Conservation (phyloP, 164 flowering plant species). For the Houttuynia cordata region DNA sequence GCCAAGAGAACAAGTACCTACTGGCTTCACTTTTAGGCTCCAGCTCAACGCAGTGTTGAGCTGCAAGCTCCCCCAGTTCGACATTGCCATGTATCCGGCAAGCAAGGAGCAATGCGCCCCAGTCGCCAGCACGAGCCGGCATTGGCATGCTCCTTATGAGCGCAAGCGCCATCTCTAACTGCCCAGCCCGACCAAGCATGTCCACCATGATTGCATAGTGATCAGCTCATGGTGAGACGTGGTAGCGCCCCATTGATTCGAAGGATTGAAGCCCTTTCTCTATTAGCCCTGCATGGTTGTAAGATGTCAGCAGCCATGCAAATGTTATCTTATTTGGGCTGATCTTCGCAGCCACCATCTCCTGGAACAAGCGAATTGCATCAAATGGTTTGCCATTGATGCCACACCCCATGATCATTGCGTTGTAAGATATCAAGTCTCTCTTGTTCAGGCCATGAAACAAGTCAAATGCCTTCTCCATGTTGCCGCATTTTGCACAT, state of each 20-base stretch:
- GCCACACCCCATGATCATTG: slow-evolving; percentile 39
- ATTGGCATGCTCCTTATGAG: slow-evolving; percentile 34
- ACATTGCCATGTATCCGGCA: slow-evolving; percentile 31
- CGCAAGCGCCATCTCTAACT: slow-evolving; percentile 25
- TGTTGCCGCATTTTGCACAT: slow-evolving; percentile 38
- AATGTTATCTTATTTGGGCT: slow-evolving; percentile 28
- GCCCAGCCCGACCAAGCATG: slow-evolving; percentile 33
- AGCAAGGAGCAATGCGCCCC: slow-evolving; percentile 45
- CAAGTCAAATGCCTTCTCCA: slow-evolving; percentile 26
- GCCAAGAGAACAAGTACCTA: slow-evolving; percentile 30
- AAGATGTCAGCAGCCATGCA: slow-evolving; percentile 35
- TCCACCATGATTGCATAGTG: slow-evolving; percentile 44
- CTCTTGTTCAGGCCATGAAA: slow-evolving; percentile 20
- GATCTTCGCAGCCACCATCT: slow-evolving; percentile 25
- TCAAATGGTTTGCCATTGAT: slow-evolving; percentile 27
- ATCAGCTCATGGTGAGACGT: slow-evolving; percentile 25
- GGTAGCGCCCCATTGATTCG: slow-evolving; percentile 18
- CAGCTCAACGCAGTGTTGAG: slow-evolving; percentile 23
- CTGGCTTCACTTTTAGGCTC: slow-evolving; percentile 22
- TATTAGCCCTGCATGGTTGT: slow-evolving; percentile 34
- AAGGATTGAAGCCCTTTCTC: slow-evolving; percentile 34
- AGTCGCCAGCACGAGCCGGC: slow-evolving; percentile 33
- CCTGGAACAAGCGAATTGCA: slow-evolving; percentile 27
- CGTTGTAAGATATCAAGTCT: slow-evolving; percentile 34
- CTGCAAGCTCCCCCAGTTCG: slow-evolving; percentile 36